Evolutionary conservation across 1,139 yeast species (phyloP), one percentile per base, ranked within the genome.

Genomic region (Diutina pseudorugosa): DNA sequence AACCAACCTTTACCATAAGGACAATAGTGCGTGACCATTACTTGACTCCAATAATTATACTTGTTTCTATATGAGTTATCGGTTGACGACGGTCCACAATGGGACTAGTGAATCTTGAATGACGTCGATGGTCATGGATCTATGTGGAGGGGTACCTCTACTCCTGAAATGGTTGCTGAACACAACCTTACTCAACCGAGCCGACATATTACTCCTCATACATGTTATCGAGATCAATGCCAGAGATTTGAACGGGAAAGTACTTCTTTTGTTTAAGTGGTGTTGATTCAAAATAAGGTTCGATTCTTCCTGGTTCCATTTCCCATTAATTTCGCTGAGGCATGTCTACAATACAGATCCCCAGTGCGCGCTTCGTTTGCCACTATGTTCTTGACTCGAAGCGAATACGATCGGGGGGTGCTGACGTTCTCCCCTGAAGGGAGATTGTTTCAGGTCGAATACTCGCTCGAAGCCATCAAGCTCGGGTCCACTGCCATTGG

Each of bases 381-480:
- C 50, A 33, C 52, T 52, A 93, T 93, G 99, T 94, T 94, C 72
- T 80, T 94, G 62, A 94, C 98, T 25, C 84, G 99, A 84, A 87
- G 96, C 72, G 99, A 94, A 76, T 94, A 94, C 70, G 99, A 94
- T 67, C 87, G 99, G 70, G 98, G 98, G 58, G 98, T 94, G 53
- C 86, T 95, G 64, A 93, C 98, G 7, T 94, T 94, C 70, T 91
- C 98, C 1, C 99, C 99, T 16, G 99, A 94, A 69, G 99, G 99
- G 36, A 86, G 99, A 66, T 76, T 94, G 57, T 94, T 94, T 72
- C 99, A 94, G 71, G 99, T 94, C 50, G 99, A 94, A 68, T 94
- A 94, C 69, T 94, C 98, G 14, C 75, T 93, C 52, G 98, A 94
- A 70, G 99, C 99, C 52, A 94, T 94, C 68, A 94, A 93, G 67